Base-by-base conservation (phyloP, 31 red algal species). In the Bonnemaisonia californica region DNA sequence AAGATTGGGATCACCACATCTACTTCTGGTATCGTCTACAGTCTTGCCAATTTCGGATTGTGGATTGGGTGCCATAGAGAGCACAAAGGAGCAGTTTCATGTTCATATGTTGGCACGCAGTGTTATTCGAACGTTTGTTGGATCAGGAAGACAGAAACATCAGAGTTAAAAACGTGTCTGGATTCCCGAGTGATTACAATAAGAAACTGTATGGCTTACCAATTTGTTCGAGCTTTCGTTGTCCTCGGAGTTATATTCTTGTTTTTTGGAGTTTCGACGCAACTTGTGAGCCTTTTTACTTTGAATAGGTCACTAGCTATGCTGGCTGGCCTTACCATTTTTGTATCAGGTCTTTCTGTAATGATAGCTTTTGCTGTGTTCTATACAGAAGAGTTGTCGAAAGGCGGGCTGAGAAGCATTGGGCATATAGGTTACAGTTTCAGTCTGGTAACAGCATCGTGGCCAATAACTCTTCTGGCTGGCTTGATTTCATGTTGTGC, bases 21-120 rank as follows among this genome's bases (percentile, higher is more conserved):
- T 22, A 67, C 41, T n/a, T 70, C 87, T 0, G 55, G 75, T 29
- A 90, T 90, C 27, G 57, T 70, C 1, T 93, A 93, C 62, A 81
- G 59, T 29, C 82, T 93, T 12, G 39, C 70, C 1, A 57, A 82
- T 27, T 86, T 72, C 64, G 90, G 90, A 19, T 54, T 93, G 33
- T 93, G 90, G 90, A 82, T 93, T 56, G 77, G 82, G 32, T 93
- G 90, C 51, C 76, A 86, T 69, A 77, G 69, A 40, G 90, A 93
- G 70, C 81, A 80, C 32, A 93, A 80, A 63, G 76, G 76, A 26
- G 81, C 82, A 1, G 58, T 86, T 19, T 87, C 90, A 11, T 93
- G 90, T 58, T 58, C 90, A 29, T 93, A 86, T 48, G 77, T 93
- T 60, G 82, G 90, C 34, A 54, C 76, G 16, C 63, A 68, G 34